Evolutionary conservation across 2,329 filamentous ascomycete species (phyloP).

Genomic region (Paecilomyces sp.): DNA sequence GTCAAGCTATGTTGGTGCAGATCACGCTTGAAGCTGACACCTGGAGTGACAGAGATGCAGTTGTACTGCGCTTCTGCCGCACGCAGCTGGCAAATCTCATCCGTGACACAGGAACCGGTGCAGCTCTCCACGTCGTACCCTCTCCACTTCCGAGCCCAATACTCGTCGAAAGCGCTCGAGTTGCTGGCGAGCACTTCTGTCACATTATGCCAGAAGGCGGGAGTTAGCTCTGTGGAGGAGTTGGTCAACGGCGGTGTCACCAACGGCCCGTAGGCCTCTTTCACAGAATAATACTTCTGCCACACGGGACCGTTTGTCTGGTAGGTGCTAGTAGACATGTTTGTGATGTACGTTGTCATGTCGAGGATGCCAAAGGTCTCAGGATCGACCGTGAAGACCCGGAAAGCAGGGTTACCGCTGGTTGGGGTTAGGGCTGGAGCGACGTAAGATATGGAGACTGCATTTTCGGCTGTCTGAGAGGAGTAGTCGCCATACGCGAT

Average conservation of each 20-base stretch:
- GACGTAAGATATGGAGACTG: slow-evolving; percentile 47
- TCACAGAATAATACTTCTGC: slow-evolving; percentile 50
- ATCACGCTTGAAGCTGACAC: slow-evolving; percentile 26
- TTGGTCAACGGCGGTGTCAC: slow-evolving; percentile 34
- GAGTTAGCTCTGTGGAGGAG: slow-evolving; percentile 39
- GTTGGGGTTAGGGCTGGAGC: slow-evolving; percentile 48
- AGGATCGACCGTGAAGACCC: slow-evolving; percentile 51
- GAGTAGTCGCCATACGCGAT: slow-evolving; percentile 46
- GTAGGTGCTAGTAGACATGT: slow-evolving; percentile 41
- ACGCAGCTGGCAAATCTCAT: slow-evolving; percentile 45
- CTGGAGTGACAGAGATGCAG: slow-evolving; percentile 36
- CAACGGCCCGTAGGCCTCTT: slow-evolving; percentile 43
- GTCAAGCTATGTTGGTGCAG: not conserved
- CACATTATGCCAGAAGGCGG: slow-evolving; percentile 52
- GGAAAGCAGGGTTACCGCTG: slow-evolving; percentile 50
- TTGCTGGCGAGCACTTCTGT: slow-evolving; percentile 41
- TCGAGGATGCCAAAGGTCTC: slow-evolving; percentile 50
- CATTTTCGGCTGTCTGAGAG: slow-evolving; percentile 33
- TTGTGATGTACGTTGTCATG: slow-evolving; percentile 46
- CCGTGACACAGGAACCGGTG: slow-evolving; percentile 31
- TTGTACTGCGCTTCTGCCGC: slow-evolving; percentile 47
- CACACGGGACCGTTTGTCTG: slow-evolving; percentile 42
- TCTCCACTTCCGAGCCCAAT: slow-evolving; percentile 40
- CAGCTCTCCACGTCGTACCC: slow-evolving; percentile 36
- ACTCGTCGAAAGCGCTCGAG: slow-evolving; percentile 37